phyloP scores from a whole-genome alignment of 2,329 filamentous ascomycete species.

The Scopulariopsis brevicaulis region DNA sequence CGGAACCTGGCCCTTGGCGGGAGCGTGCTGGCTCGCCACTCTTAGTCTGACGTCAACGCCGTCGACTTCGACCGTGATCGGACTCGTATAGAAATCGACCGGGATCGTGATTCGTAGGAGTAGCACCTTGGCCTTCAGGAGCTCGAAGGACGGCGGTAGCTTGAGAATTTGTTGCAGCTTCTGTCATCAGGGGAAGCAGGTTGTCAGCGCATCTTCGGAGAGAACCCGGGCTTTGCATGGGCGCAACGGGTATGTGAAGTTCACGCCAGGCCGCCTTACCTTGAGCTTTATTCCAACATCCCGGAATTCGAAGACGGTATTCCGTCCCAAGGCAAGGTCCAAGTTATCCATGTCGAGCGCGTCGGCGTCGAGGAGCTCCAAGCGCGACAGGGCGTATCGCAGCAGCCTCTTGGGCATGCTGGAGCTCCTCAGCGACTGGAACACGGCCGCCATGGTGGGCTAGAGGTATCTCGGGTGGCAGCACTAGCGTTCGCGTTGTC shows the following conservation, averaged over 20 bases:
- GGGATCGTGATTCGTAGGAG: slow-evolving; percentile 74
- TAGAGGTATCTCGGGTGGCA: neutral
- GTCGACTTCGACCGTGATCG: slow-evolving; percentile 71
- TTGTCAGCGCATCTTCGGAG: slow-evolving; percentile 10
- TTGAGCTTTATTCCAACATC: slow-evolving; percentile 74
- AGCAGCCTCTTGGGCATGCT: slow-evolving; percentile 84
- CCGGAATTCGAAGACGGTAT: slow-evolving; percentile 73
- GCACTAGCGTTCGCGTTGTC: neutral
- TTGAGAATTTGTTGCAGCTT: slow-evolving; percentile 67
- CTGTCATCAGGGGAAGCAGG: slow-evolving; percentile 29
- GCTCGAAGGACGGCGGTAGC: slow-evolving; percentile 59
- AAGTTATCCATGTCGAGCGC: slow-evolving; percentile 77
- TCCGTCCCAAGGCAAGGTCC: slow-evolving; percentile 71
- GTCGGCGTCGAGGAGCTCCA: slow-evolving; percentile 82
- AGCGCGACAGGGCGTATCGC: slow-evolving; percentile 69
- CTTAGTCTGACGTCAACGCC: slow-evolving; percentile 63
- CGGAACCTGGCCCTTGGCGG: slow-evolving; percentile 9
- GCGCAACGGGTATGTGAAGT: neutral
- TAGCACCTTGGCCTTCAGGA: slow-evolving; percentile 64
- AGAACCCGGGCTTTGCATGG: slow-evolving; percentile 4
- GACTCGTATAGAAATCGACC: slow-evolving; percentile 76
- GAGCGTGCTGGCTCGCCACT: slow-evolving; percentile 20
- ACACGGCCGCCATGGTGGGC: slow-evolving; percentile 56
- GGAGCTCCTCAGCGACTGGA: slow-evolving; percentile 53
- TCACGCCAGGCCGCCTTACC: slow-evolving; percentile 33